Percentiles rank a stretch among this genome's conserved stretches.
phyloP scores from a whole-genome alignment of 2,329 filamentous ascomycete genomes.

The Malbranchea cinnamomea region DNA sequence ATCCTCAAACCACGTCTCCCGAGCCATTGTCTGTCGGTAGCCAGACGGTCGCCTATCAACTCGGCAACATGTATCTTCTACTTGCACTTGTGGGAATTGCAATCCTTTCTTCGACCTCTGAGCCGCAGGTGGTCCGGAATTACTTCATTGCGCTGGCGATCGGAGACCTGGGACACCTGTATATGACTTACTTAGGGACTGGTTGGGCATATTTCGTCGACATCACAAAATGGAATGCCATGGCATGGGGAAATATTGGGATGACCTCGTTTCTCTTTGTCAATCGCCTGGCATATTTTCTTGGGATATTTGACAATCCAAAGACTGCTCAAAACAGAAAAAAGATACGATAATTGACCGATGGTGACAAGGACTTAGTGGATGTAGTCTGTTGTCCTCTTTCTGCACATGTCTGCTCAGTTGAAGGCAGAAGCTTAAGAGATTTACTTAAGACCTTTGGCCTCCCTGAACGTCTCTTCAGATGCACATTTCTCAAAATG shows the following conservation, averaged over 20 bases:
- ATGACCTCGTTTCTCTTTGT: conserved; percentile 45
- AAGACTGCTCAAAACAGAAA: conserved; percentile 12
- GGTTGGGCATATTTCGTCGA: conserved; percentile 40
- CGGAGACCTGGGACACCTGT: conserved; percentile 54
- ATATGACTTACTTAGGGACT: conserved; percentile 43
- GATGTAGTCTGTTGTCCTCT: no score
- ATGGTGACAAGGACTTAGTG: no score
- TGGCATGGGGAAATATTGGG: conserved; percentile 60
- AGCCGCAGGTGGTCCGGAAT: conserved; percentile 49
- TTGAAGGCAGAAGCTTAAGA: no score
- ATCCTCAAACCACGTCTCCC: conserved; percentile 26
- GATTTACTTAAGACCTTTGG: no score
- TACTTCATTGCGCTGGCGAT: conserved; percentile 51
- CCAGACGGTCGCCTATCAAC: conserved; percentile 47
- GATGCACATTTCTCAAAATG: no score
- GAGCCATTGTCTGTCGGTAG: conserved; percentile 23
- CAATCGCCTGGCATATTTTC: conserved; percentile 42
- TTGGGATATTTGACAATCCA: conserved; percentile 42
- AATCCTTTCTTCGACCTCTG: conserved; percentile 48
- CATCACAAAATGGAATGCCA: conserved; percentile 47
- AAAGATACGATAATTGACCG: conserved; percentile 11
- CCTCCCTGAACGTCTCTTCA: no score
- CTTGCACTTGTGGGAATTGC: conserved; percentile 49
- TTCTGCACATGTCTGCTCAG: no score
- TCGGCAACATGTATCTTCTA: conserved; percentile 56